Conservation (phyloP, 306 rosid species). For the Lathyrus oleraceus region DNA sequence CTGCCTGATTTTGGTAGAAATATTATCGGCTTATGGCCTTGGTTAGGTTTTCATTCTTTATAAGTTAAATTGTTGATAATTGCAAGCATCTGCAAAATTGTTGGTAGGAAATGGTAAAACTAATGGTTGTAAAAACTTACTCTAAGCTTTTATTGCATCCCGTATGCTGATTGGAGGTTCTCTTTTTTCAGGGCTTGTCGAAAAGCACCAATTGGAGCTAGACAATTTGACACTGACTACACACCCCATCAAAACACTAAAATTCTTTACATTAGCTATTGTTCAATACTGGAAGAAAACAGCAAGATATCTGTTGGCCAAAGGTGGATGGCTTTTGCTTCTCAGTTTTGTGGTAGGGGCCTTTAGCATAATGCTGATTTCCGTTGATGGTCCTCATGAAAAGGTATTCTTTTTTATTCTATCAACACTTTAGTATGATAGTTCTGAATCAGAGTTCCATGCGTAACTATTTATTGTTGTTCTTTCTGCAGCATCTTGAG, state of each 20-base stretch:
- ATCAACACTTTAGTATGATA: conserved; percentile 13
- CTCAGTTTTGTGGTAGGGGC: conserved; percentile 45
- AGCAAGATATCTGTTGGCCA: conserved; percentile 54
- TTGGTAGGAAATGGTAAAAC: neutral
- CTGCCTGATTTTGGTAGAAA: neutral
- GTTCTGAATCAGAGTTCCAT: neutral
- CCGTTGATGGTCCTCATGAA: conserved; percentile 74
- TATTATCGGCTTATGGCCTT: neutral
- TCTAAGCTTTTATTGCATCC: neutral
- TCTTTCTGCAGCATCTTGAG: conserved; percentile 73
- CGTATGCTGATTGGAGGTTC: conserved; percentile 31
- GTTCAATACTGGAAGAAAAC: conserved; percentile 55
- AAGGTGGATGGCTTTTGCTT: conserved; percentile 87
- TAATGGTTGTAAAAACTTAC: neutral
- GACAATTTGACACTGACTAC: conserved; percentile 71
- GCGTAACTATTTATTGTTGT: conserved; percentile 4
- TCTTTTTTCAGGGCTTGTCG: conserved; percentile 51
- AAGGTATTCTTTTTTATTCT: conserved; percentile 50
- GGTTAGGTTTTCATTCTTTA: neutral
- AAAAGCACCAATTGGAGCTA: conserved; percentile 59
- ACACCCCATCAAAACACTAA: conserved; percentile 74
- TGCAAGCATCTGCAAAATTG: conserved; percentile 11
- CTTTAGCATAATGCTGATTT: conserved; percentile 57
- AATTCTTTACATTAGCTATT: conserved; percentile 65
- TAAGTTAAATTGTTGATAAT: neutral